Conservation (phyloP, 1,284 basidiomycete species). For the Pisolithus thermaeus region DNA sequence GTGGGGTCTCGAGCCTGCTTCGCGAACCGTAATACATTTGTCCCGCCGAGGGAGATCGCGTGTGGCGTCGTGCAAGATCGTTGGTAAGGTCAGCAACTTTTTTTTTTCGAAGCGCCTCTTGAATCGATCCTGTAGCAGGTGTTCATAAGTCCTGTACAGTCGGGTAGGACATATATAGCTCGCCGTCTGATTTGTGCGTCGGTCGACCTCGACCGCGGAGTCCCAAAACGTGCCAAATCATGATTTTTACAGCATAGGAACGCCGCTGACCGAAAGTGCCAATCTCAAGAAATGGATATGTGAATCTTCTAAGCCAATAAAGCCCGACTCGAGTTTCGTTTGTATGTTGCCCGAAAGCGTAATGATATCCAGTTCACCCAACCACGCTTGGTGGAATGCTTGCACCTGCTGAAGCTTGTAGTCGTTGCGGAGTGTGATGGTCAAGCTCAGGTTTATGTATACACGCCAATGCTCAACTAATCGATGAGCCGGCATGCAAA, state of each 20-base stretch:
- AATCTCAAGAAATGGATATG: slow-evolving; percentile 78
- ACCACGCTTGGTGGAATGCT: slow-evolving; percentile 70
- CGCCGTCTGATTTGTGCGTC: slow-evolving; percentile 90
- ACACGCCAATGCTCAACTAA: too few species aligned
- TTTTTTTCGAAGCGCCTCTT: slow-evolving; percentile 78
- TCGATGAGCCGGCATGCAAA: too few species aligned
- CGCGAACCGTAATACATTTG: slow-evolving; percentile 24
- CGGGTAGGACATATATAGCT: slow-evolving; percentile 28
- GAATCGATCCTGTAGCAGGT: slow-evolving; percentile 57
- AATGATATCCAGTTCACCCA: slow-evolving; percentile 92
- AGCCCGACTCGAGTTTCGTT: slow-evolving; percentile 35
- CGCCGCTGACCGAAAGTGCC: slow-evolving; percentile 35
- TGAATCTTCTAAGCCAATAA: slow-evolving; percentile 83
- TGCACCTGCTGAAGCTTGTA: too few species aligned
- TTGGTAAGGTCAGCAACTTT: slow-evolving; percentile 80
- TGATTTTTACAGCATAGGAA: background rate
- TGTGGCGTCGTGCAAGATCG: slow-evolving; percentile 74
- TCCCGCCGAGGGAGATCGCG: slow-evolving; percentile 66
- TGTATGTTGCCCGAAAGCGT: slow-evolving; percentile 91
- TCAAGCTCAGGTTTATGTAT: too few species aligned
- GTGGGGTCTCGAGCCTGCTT: too few species aligned
- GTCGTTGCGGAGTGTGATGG: too few species aligned
- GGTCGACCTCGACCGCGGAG: slow-evolving; percentile 79
- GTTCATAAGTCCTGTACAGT: slow-evolving; percentile 8
- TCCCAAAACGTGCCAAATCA: slow-evolving; percentile 41